A percentile compares a stretch with the other conserved stretches of the same genome.
Conservation (phyloP, 495 filamentous ascomycete genomes). For the Talaromyces wortmannii region DNA sequence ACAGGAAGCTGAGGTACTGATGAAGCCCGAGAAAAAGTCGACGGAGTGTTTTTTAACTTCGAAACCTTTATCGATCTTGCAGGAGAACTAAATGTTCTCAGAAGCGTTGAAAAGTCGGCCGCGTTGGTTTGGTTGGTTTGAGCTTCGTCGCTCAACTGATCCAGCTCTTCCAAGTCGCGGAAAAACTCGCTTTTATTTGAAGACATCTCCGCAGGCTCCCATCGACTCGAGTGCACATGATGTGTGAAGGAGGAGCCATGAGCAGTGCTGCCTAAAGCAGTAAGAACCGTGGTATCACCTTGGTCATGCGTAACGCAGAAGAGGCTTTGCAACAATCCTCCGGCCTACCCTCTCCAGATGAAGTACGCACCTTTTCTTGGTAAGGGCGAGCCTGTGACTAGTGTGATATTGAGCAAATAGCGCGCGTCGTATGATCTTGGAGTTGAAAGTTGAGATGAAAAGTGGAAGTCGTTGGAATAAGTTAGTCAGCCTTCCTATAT, state of each 20-base stretch:
- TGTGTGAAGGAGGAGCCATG: constrained; percentile 7
- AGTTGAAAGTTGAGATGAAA: too few species aligned
- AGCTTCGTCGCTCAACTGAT: constrained; percentile 28
- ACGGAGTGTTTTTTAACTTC: background rate
- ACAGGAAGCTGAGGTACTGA: constrained; percentile 4
- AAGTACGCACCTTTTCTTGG: too few species aligned
- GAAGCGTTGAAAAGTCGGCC: background rate
- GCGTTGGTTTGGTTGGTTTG: constrained; percentile 4
- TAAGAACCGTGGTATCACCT: too few species aligned
- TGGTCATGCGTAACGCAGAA: too few species aligned
- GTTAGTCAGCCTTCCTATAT: too few species aligned
- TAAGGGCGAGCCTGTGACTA: too few species aligned
- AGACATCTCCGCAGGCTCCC: constrained; percentile 1
- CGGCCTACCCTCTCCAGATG: too few species aligned
- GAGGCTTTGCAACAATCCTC: too few species aligned
- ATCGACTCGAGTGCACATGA: background rate
- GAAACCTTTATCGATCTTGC: constrained; percentile 2
- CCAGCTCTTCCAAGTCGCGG: constrained; percentile 35
- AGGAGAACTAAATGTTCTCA: background rate
- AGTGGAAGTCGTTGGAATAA: too few species aligned
- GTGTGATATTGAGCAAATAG: too few species aligned
- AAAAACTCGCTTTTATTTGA: constrained; percentile 39
- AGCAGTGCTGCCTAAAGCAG: constrained; percentile 5
- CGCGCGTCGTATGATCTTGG: too few species aligned
- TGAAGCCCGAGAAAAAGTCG: background rate